Percentiles rank a stretch among this genome's conserved stretches.
Evolutionary conservation across 768 basidiomycete species (phyloP).

Genomic region (Inosperma sp.): DNA sequence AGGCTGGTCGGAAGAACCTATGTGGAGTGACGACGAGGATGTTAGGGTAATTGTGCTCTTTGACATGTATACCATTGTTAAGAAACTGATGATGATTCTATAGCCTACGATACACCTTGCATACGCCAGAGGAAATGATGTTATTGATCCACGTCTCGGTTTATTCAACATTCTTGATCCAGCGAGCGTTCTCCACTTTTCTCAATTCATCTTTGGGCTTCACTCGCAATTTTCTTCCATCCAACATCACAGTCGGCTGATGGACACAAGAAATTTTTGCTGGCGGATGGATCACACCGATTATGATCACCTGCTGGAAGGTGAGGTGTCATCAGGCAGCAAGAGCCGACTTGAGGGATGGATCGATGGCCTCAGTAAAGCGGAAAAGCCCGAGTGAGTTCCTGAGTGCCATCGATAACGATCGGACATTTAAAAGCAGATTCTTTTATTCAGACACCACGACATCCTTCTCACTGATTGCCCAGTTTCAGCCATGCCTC

Average conservation of each 20-base stretch:
- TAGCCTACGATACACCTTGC: slow-evolving; percentile 5
- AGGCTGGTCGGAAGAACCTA: background rate
- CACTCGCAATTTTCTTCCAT: background rate
- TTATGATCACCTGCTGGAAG: background rate
- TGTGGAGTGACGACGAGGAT: background rate
- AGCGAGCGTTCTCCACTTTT: background rate
- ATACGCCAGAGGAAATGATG: background rate
- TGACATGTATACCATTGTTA: no score
- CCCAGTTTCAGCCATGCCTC: no score
- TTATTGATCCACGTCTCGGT: background rate
- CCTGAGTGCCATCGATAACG: background rate
- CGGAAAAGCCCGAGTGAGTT: background rate
- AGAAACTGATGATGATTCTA: no score
- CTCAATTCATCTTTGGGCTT: background rate
- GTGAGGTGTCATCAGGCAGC: no score
- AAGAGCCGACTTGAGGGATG: background rate
- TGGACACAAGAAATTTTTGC: background rate
- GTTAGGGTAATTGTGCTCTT: background rate
- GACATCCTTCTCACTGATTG: no score
- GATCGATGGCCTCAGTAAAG: background rate
- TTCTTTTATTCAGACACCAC: background rate
- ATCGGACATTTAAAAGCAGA: no score
- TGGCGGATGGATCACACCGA: slow-evolving; percentile 1
- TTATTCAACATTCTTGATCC: slow-evolving; percentile 3
- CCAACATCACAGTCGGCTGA: background rate